Conservation (phyloP, 305 asterid species). For the Fraxinus sp. region DNA sequence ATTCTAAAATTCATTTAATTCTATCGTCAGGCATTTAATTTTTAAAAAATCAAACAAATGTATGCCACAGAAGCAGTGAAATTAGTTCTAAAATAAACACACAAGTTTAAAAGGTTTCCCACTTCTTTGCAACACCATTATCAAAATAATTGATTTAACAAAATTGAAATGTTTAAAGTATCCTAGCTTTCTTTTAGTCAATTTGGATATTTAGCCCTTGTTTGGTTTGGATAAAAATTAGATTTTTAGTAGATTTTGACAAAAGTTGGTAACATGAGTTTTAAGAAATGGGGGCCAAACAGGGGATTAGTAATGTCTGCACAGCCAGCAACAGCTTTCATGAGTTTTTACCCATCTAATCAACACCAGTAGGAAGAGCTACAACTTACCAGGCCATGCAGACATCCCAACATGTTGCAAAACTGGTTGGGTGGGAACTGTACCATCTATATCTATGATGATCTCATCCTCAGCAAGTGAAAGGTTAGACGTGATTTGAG, state of each 20-base stretch:
- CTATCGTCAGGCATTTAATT: conserved; percentile 7
- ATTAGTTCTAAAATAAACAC: conserved; percentile 1
- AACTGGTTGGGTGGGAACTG: conserved; percentile 84
- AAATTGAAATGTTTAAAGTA: not conserved
- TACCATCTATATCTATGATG: conserved; percentile 72
- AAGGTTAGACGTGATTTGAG: conserved; percentile 62
- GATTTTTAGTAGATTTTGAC: not conserved
- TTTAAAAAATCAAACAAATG: conserved; percentile 9
- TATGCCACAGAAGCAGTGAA: not conserved
- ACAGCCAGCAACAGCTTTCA: conserved; percentile 18
- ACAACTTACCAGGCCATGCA: conserved; percentile 87
- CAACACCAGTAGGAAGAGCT: conserved; percentile 29
- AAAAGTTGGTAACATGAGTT: not conserved
- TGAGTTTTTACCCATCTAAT: conserved; percentile 24
- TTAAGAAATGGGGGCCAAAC: not conserved
- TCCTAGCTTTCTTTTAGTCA: conserved; percentile 8
- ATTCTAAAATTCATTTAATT: conserved; percentile 14
- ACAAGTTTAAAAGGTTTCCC: not conserved
- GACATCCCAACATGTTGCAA: conserved; percentile 86
- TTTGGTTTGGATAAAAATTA: conserved; percentile 2
- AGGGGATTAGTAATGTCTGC: not conserved
- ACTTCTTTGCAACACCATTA: conserved; percentile 1
- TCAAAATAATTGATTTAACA: conserved; percentile 12
- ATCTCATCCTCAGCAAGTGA: conserved; percentile 81
- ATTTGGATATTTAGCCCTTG: conserved; percentile 7